These are phyloP conservation scores for Didymella glomerata DNA, from an alignment of 2,329 filamentous ascomycete genomes.

Conservation along the genomic window DNA sequence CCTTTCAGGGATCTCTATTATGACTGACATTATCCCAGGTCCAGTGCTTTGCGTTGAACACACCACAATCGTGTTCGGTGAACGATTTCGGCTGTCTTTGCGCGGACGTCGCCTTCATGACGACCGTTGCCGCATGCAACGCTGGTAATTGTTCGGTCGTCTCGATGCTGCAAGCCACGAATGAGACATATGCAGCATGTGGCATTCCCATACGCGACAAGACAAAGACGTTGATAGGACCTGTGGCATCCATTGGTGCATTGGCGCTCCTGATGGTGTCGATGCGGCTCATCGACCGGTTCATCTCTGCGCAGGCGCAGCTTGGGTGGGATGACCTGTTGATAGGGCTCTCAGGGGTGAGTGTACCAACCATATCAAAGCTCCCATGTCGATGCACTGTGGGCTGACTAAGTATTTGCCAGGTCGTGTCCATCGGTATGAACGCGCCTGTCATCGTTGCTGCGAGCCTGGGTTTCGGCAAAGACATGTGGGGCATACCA, in stretches of 20 bases:
- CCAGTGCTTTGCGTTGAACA: constrained; percentile 24
- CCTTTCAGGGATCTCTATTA: not conserved
- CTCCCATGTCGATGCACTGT: not conserved
- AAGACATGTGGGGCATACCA: constrained; percentile 43
- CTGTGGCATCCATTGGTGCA: constrained; percentile 32
- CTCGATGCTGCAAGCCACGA: constrained; percentile 35
- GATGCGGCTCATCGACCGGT: constrained; percentile 38
- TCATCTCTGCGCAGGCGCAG: constrained; percentile 31
- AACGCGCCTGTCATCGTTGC: constrained; percentile 41
- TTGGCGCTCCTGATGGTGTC: constrained; percentile 41
- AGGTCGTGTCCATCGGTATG: constrained; percentile 38
- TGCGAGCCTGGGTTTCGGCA: constrained; percentile 38
- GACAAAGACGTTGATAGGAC: constrained; percentile 30
- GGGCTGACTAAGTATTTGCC: not conserved
- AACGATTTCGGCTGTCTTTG: constrained; percentile 42
- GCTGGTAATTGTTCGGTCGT: constrained; percentile 42
- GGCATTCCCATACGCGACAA: constrained; percentile 37
- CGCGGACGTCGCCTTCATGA: constrained; percentile 34
- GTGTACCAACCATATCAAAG: constrained; percentile 8
- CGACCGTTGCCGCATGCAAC: constrained; percentile 35
- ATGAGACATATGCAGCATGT: constrained; percentile 40
- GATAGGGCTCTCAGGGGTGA: constrained; percentile 41
- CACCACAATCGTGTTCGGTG: constrained; percentile 27
- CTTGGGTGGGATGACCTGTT: constrained; percentile 46
- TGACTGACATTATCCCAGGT: constrained; percentile 19